These are phyloP conservation scores for Parmelia sp. DNA, from an alignment of 495 filamentous ascomycete genomes.

Conservation along the genomic window DNA sequence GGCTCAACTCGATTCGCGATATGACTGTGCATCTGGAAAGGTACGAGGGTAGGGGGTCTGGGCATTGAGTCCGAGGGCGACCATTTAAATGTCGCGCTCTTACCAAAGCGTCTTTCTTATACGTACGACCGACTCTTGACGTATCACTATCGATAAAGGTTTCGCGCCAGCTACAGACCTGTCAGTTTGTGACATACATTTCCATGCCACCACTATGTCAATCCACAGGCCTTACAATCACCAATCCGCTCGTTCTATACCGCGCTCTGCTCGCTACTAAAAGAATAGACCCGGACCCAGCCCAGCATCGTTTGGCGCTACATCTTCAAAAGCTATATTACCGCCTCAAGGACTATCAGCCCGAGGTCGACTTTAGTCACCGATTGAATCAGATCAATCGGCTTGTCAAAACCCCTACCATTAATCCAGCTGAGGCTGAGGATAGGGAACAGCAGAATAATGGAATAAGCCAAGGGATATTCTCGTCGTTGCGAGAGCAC, in stretches of 20 bases:
- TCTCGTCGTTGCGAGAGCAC: slow-evolving; percentile 30
- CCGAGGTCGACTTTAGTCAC: slow-evolving; percentile 52
- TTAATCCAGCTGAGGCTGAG: background rate
- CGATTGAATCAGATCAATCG: slow-evolving; percentile 47
- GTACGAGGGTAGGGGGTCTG: too few relatives aligned
- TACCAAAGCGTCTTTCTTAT: background rate
- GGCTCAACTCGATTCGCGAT: too few relatives aligned
- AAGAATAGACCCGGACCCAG: slow-evolving; percentile 51
- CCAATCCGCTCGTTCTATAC: slow-evolving; percentile 66
- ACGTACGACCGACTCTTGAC: background rate
- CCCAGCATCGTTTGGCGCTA: slow-evolving; percentile 61
- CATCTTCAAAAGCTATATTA: slow-evolving; percentile 64
- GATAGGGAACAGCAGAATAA: background rate
- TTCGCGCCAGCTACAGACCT: background rate
- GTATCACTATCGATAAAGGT: slow-evolving; percentile 17
- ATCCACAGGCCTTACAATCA: slow-evolving; percentile 50
- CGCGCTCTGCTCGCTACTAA: slow-evolving; percentile 54
- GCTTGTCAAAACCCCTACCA: slow-evolving; percentile 30
- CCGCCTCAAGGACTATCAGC: slow-evolving; percentile 61
- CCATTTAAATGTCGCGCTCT: too few relatives aligned
- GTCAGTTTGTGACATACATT: too few relatives aligned
- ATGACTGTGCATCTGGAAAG: too few relatives aligned
- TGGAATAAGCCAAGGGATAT: slow-evolving; percentile 6
- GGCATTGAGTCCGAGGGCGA: too few relatives aligned
- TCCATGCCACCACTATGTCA: slow-evolving; percentile 17